Conservation (phyloP, 2,329 filamentous ascomycete genomes). For the Verticillium longisporum region DNA sequence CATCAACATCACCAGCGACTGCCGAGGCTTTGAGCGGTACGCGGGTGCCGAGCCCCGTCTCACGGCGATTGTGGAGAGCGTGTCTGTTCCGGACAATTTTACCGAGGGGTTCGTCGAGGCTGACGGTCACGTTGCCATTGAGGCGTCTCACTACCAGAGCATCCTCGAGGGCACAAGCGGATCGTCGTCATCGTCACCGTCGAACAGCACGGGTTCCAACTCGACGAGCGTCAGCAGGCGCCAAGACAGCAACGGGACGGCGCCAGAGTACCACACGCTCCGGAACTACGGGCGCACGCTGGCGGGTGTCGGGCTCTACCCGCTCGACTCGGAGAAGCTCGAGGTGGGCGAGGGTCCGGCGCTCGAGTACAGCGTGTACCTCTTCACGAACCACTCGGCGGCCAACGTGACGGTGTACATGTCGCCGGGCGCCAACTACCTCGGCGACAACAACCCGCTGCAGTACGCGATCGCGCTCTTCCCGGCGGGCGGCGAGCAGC, state of each 20-base stretch:
- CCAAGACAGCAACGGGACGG: constrained; percentile 21
- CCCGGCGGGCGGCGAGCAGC: constrained; percentile 22
- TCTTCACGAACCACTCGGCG: constrained; percentile 41
- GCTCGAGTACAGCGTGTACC: constrained; percentile 55
- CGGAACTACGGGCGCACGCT: constrained; percentile 50
- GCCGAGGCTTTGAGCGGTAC: constrained; percentile 34
- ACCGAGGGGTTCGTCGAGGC: constrained; percentile 55
- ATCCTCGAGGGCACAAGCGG: constrained; percentile 20
- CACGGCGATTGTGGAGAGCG: constrained; percentile 47
- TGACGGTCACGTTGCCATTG: constrained; percentile 49
- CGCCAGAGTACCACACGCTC: constrained; percentile 40
- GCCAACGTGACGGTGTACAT: constrained; percentile 40
- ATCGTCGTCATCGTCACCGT: not conserved
- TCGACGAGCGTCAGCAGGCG: constrained; percentile 1
- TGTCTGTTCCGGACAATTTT: constrained; percentile 42
- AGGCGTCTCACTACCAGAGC: constrained; percentile 44
- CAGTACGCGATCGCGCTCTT: constrained; percentile 44
- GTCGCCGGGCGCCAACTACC: constrained; percentile 46
- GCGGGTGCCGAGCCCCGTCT: constrained; percentile 34
- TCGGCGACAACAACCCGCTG: constrained; percentile 40
- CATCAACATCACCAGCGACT: constrained; percentile 45
- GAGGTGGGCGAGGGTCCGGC: constrained; percentile 41
- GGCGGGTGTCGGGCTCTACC: constrained; percentile 50
- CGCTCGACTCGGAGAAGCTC: constrained; percentile 43
- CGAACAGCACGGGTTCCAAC: constrained; percentile 1